Conservation (phyloP, 352 stramenopile genomes). For the Pythium aristosporum region DNA sequence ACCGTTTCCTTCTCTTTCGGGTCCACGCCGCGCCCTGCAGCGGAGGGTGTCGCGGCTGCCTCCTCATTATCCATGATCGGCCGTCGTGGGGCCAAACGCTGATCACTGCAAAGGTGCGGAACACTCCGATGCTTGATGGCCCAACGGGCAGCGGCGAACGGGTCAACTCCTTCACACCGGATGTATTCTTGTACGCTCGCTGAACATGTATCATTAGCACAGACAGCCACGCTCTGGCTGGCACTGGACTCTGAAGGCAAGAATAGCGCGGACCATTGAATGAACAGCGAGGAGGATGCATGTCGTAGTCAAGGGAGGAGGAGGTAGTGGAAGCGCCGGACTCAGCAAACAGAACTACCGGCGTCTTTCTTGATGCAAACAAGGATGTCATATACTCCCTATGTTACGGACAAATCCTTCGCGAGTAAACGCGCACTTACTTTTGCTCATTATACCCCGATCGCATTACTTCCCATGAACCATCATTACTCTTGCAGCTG, state of each 20-base stretch:
- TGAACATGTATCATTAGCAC: slow-evolving; percentile 2
- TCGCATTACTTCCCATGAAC: too few species aligned
- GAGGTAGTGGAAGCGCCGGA: too few species aligned
- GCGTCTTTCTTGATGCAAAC: too few species aligned
- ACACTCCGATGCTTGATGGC: neutral
- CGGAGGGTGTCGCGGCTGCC: neutral
- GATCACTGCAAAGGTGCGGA: too few species aligned
- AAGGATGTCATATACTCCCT: too few species aligned
- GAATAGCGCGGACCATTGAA: neutral
- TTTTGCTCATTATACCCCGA: too few species aligned
- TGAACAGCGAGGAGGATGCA: neutral
- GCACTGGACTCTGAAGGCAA: neutral
- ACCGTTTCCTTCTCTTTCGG: slow-evolving; percentile 81
- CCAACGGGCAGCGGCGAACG: neutral
- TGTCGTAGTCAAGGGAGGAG: too few species aligned
- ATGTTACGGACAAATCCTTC: too few species aligned
- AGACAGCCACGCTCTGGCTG: neutral
- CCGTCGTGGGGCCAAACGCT: neutral
- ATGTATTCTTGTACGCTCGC: neutral
- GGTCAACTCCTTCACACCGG: neutral
- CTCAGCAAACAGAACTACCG: too few species aligned
- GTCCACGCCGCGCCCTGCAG: neutral
- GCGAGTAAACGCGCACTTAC: too few species aligned
- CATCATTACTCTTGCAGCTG: too few species aligned
- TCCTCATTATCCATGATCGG: slow-evolving; percentile 12